Percentiles rank a stretch among this genome's conserved stretches.
Conservation (phyloP, 441 rosid genomes). For the Gossypium gossypioides region DNA sequence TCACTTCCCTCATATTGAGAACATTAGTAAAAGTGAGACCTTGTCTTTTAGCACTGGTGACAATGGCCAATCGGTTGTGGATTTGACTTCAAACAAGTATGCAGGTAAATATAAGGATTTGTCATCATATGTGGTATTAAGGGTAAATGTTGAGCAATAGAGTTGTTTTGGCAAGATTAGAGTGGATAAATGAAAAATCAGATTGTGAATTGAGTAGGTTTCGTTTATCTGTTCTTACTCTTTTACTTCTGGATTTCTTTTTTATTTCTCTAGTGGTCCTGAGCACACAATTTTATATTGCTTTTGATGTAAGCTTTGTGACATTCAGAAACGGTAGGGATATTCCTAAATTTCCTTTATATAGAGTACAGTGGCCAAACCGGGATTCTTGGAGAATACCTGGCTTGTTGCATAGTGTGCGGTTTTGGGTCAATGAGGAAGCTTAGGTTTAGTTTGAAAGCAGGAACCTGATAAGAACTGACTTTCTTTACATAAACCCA, state of each 20-base stretch:
- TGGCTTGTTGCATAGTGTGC: not conserved
- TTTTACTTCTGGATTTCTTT: not conserved
- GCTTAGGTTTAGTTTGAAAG: not conserved
- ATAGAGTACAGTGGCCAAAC: not conserved
- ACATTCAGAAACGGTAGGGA: not conserved
- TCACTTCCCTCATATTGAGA: conserved; percentile 84
- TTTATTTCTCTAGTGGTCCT: not conserved
- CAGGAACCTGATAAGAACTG: not conserved
- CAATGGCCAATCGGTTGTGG: conserved; percentile 70
- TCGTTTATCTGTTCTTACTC: not conserved
- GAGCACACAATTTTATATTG: not conserved
- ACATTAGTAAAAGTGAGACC: conserved; percentile 68
- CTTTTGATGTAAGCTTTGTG: not conserved
- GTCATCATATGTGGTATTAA: not conserved
- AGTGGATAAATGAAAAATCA: not conserved
- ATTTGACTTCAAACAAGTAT: conserved; percentile 86
- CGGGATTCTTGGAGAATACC: not conserved
- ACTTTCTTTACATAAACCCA: not conserved
- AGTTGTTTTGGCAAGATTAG: conserved; percentile 3
- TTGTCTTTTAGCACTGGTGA: conserved; percentile 74
- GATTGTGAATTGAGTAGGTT: not conserved
- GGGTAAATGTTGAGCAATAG: not conserved
- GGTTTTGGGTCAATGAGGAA: not conserved
- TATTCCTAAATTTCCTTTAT: not conserved
- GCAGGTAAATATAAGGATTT: conserved; percentile 51